Conservation (phyloP, 176 grass and related monocot genomes). For the Urochloa ruziziensis region DNA sequence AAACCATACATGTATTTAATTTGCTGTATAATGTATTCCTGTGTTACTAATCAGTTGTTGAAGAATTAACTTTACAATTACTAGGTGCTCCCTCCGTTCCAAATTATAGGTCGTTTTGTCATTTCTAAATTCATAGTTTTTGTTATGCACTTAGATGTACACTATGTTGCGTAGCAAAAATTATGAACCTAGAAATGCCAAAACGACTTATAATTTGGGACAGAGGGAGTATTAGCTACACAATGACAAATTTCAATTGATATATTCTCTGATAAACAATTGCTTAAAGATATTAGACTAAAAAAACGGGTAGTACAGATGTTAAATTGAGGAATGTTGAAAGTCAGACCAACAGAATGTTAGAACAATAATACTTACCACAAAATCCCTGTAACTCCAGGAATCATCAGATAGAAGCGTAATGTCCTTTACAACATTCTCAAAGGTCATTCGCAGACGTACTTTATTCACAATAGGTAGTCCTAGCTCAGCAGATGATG, state of each 20-base stretch:
- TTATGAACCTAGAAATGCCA: too few relatives aligned
- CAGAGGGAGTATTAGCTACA: not conserved
- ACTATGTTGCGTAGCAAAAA: too few relatives aligned
- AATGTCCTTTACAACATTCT: constrained; percentile 98
- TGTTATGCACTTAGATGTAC: too few relatives aligned
- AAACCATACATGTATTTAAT: not conserved
- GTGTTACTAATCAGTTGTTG: not conserved
- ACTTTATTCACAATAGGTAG: constrained; percentile 80
- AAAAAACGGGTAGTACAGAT: not conserved
- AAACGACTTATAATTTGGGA: too few relatives aligned
- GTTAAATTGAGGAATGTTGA: constrained; percentile 21
- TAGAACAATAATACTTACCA: constrained; percentile 59
- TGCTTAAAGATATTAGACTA: not conserved
- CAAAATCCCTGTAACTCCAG: constrained; percentile 95
- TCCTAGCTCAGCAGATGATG: constrained; percentile 48
- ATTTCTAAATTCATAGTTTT: too few relatives aligned
- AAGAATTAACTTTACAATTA: constrained; percentile 5
- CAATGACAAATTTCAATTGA: not conserved
- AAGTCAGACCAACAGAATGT: constrained; percentile 1
- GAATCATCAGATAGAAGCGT: constrained; percentile 85
- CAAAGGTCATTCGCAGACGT: constrained; percentile 78
- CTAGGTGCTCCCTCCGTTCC: too few relatives aligned
- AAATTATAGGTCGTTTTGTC: too few relatives aligned
- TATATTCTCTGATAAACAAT: not conserved
- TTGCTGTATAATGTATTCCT: constrained; percentile 15